Conservation (phyloP, 371 early-diverging fungal genomes). For the Lichtheimia hyalospora region DNA sequence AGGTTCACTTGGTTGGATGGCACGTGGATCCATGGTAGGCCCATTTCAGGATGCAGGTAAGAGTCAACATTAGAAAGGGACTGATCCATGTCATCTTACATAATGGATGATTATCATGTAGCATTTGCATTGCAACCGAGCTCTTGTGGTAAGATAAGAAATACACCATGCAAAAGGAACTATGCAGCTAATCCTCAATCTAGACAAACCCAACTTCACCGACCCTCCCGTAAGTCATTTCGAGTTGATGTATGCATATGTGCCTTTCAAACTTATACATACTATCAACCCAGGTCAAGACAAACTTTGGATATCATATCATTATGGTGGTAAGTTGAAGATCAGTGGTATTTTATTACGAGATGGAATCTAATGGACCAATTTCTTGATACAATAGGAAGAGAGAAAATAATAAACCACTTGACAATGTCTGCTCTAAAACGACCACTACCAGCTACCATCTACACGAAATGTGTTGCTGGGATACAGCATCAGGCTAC, state of each 20-base stretch:
- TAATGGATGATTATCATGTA: slow-evolving; percentile 9
- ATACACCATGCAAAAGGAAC: background rate
- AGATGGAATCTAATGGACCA: background rate
- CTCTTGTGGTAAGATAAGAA: slow-evolving; percentile 43
- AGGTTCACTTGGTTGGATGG: slow-evolving; percentile 82
- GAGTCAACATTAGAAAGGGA: background rate
- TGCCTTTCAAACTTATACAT: background rate
- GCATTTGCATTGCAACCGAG: slow-evolving; percentile 85
- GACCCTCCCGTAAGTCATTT: slow-evolving; percentile 60
- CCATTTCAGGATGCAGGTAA: slow-evolving; percentile 83
- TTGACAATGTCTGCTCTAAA: no score
- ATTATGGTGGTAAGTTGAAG: slow-evolving; percentile 75
- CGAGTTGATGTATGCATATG: background rate
- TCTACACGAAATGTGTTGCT: no score
- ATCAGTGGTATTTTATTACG: background rate
- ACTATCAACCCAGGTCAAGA: slow-evolving; percentile 33
- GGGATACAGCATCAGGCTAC: no score
- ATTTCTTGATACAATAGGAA: slow-evolving; percentile 3
- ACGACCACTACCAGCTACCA: no score
- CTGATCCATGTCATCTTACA: background rate
- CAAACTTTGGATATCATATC: slow-evolving; percentile 77
- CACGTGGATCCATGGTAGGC: slow-evolving; percentile 88
- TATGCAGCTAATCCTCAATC: background rate
- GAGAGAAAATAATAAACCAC: slow-evolving; percentile 5
- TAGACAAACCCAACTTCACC: slow-evolving; percentile 71